Percentiles rank a stretch among this genome's conserved stretches.
Conservation (phyloP, 768 basidiomycete genomes). For the Trametes villosa region DNA sequence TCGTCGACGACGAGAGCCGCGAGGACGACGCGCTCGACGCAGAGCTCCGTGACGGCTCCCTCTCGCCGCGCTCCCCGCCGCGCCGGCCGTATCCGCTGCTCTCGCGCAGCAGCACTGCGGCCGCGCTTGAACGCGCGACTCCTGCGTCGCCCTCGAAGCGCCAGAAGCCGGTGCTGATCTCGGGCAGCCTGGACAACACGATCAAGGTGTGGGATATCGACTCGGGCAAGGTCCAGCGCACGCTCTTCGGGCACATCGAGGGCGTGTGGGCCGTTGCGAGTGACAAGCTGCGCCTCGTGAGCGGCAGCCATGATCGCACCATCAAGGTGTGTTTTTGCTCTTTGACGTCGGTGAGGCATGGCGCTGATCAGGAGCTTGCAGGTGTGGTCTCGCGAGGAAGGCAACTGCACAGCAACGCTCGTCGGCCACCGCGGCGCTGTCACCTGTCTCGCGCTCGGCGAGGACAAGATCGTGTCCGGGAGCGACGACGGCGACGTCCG, state of each 20-base stretch:
- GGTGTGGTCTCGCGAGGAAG: constrained; percentile 95
- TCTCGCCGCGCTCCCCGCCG: background rate
- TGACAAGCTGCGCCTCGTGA: constrained; percentile 89
- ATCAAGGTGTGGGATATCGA: constrained; percentile 97
- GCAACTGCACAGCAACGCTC: constrained; percentile 83
- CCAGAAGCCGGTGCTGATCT: constrained; percentile 74
- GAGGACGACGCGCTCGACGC: constrained; percentile 31
- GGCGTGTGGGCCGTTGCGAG: constrained; percentile 97
- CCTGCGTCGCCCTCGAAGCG: constrained; percentile 24
- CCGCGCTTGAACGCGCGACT: background rate
- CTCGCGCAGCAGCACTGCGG: constrained; percentile 11
- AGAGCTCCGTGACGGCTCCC: background rate
- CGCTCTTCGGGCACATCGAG: constrained; percentile 97
- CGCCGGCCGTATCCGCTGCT: constrained; percentile 3
- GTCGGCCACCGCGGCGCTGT: constrained; percentile 96
- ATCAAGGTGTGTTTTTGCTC: constrained; percentile 71
- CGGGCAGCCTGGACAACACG: constrained; percentile 93
- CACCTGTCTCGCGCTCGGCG: constrained; percentile 85
- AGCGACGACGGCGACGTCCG: constrained; percentile 90
- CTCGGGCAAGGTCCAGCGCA: constrained; percentile 72
- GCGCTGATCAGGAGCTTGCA: constrained; percentile 33
- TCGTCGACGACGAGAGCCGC: constrained; percentile 62
- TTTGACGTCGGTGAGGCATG: background rate
- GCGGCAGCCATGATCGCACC: constrained; percentile 94
- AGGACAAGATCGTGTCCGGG: constrained; percentile 96